Evolutionary conservation across 108 stramenopile genomes (phyloP).

Genomic region (Mayamaea pseudoterrestris): DNA sequence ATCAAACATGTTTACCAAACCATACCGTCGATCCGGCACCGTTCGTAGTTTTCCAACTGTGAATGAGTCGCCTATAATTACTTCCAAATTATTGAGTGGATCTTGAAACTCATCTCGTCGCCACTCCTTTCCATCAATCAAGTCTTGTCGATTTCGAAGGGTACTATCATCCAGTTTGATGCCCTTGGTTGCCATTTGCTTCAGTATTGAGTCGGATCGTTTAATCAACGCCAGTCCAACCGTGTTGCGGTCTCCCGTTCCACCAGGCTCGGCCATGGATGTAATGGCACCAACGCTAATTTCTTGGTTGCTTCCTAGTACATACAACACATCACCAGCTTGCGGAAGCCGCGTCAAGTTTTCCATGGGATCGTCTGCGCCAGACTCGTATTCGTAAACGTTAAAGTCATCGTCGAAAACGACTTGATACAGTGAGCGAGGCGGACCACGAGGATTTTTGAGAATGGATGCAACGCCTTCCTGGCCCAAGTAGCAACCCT

Average conservation of each 20-base stretch:
- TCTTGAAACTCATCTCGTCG: constrained; percentile 49
- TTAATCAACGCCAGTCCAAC: constrained; percentile 48
- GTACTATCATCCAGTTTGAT: constrained; percentile 28
- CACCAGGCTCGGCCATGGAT: constrained; percentile 58
- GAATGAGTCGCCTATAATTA: constrained; percentile 52
- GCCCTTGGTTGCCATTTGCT: constrained; percentile 43
- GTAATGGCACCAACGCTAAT: constrained; percentile 59
- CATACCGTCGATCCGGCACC: constrained; percentile 28
- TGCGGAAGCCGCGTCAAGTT: constrained; percentile 45
- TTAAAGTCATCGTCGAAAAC: constrained; percentile 66
- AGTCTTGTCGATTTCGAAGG: not conserved
- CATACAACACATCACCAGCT: constrained; percentile 41
- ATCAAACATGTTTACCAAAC: constrained; percentile 22
- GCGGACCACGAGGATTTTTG: constrained; percentile 68
- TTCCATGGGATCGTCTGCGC: constrained; percentile 23
- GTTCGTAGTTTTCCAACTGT: constrained; percentile 40
- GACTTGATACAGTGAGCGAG: constrained; percentile 52
- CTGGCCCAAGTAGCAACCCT: constrained; percentile 83
- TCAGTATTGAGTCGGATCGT: constrained; percentile 47
- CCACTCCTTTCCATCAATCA: constrained; percentile 10
- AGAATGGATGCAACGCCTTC: constrained; percentile 70
- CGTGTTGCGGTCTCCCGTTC: constrained; percentile 44
- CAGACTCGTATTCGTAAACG: constrained; percentile 34
- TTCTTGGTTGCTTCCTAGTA: constrained; percentile 62
- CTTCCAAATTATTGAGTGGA: constrained; percentile 66